These are phyloP conservation scores for Tulasnella sp. DNA, from an alignment of 768 basidiomycete species.

Conservation along the genomic window DNA sequence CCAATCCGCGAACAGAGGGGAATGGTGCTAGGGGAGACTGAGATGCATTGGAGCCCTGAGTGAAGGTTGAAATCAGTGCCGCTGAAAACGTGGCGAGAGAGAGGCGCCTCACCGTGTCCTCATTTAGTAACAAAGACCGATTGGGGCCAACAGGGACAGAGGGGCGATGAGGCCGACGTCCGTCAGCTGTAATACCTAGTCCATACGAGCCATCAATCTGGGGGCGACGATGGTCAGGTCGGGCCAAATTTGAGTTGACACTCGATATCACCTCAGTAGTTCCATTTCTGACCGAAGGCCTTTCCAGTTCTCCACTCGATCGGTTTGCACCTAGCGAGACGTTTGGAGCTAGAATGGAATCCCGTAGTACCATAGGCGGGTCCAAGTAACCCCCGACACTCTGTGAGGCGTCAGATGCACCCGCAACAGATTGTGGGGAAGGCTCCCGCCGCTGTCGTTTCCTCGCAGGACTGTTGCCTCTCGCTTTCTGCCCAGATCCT, in stretches of 20 bases:
- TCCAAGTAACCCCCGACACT: constrained; percentile 22
- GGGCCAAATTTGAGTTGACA: constrained; percentile 6
- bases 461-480: constrained; percentile 9
- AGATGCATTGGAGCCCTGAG: not conserved
- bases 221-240: not conserved
- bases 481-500: not conserved
- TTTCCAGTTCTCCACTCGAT: not conserved
- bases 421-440: not conserved
- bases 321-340: constrained; percentile 7
- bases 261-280: constrained; percentile 6
- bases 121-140: not conserved
- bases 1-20: not conserved
- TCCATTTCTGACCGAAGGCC: not conserved
- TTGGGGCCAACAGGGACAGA: not conserved
- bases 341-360: constrained; percentile 13
- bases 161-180: not conserved
- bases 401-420: not conserved
- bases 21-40: not conserved
- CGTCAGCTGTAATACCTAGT: not conserved
- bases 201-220: constrained; percentile 6
- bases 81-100: not conserved
- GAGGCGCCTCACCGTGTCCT: not conserved
- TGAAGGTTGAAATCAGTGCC: not conserved
- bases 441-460: not conserved
- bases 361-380: constrained; percentile 20